A percentile compares a stretch with the other conserved stretches of the same genome.
Evolutionary conservation across 2,329 filamentous ascomycete species (phyloP).

Genomic region (Cercospora janseana): DNA sequence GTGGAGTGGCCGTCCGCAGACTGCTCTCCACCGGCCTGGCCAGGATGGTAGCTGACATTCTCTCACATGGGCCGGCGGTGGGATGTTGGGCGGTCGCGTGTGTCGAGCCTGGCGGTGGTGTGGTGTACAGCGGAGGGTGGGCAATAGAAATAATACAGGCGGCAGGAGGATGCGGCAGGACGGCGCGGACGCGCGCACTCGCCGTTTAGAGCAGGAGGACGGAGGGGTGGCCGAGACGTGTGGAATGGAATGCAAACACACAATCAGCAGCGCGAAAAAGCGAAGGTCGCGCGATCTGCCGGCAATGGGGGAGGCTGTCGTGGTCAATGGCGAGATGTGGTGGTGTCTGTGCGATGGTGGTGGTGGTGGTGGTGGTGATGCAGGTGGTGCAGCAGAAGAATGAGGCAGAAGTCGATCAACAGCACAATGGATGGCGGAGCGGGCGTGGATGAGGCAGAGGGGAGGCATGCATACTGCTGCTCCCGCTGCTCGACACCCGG

Average conservation of each 20-base stretch:
- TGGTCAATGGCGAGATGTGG: conserved; percentile 2
- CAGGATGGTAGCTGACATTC: conserved; percentile 41
- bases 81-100: background rate
- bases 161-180: no score
- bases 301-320: background rate
- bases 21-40: conserved; percentile 38
- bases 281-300: background rate
- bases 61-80: conserved; percentile 19
- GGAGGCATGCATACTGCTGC: background rate
- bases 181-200: no score
- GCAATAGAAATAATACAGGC: background rate
- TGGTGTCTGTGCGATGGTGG: background rate
- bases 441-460: background rate
- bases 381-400: no score
- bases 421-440: no score
- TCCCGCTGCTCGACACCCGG: background rate
- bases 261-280: background rate
- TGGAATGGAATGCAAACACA: conserved; percentile 2
- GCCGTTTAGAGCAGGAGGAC: no score
- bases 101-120: background rate
- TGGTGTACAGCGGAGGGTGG: background rate
- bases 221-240: background rate
- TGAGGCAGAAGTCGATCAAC: background rate
- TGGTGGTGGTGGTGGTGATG: no score
- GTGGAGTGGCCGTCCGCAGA: conserved; percentile 45